Conservation (phyloP, 257 asterid species). For the Cordia subcordata region DNA sequence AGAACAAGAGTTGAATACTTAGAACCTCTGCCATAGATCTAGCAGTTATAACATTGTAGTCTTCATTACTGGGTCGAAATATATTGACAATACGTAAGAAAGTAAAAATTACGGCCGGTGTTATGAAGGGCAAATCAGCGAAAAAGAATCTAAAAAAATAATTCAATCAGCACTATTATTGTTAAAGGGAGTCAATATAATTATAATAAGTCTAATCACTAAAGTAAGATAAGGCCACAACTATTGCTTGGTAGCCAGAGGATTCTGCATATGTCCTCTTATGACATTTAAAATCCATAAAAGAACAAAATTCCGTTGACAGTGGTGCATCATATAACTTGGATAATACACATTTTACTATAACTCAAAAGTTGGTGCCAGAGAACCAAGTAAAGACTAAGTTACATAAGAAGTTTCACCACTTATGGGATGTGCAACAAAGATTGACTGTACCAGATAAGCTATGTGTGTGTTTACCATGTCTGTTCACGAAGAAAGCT, state of each 20-base stretch:
- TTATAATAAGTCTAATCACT: neutral
- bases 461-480: neutral
- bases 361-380: neutral
- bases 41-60: too few relatives aligned
- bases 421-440: neutral
- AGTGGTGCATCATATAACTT: neutral
- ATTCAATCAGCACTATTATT: too few relatives aligned
- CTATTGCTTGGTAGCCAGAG: neutral
- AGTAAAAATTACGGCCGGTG: too few relatives aligned
- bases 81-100: too few relatives aligned
- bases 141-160: too few relatives aligned
- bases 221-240: neutral
- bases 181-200: too few relatives aligned
- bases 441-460: neutral
- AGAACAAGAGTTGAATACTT: too few relatives aligned
- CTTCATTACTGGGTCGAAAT: too few relatives aligned
- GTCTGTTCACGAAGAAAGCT: slow-evolving; percentile 27
- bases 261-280: neutral
- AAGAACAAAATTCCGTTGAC: neutral
- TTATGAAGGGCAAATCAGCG: too few relatives aligned
- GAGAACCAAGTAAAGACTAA: neutral
- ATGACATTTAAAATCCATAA: neutral
- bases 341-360: neutral
- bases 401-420: neutral
- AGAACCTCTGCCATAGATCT: too few relatives aligned